phyloP scores from a whole-genome alignment of 495 filamentous ascomycete species.

The Neurospora hispaniola region DNA sequence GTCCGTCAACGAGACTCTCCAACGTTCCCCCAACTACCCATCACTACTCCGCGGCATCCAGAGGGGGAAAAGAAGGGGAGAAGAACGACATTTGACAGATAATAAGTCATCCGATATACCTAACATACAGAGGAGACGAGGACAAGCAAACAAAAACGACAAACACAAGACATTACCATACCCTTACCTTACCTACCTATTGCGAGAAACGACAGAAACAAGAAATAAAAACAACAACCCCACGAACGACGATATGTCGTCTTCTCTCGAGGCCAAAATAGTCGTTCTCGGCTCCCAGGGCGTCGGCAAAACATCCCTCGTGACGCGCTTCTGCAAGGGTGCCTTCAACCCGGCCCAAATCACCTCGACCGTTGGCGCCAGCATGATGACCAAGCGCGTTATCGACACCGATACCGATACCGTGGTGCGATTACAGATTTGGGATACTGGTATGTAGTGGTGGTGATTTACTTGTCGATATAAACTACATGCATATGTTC shows the following conservation, averaged over 20 bases:
- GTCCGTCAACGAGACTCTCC: neutral
- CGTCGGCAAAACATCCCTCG: conserved; percentile 90
- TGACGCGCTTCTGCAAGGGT: conserved; percentile 76
- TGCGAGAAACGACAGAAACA: neutral
- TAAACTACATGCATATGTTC: no score
- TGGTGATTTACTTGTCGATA: neutral
- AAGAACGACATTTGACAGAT: neutral
- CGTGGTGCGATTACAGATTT: conserved; percentile 75
- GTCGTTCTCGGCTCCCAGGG: conserved; percentile 84
- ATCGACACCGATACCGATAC: conserved; percentile 73
- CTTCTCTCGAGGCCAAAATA: conserved; percentile 81
- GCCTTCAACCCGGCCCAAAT: conserved; percentile 60
- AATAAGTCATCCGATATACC: neutral
- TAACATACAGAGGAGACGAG: neutral
- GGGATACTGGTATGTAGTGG: conserved; percentile 55
- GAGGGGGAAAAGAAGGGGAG: neutral
- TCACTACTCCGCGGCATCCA: neutral
- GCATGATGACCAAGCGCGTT: conserved; percentile 87
- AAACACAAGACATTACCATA: neutral
- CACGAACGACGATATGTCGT: conserved; percentile 40
- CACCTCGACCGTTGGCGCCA: conserved; percentile 81
- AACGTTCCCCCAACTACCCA: neutral
- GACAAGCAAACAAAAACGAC: neutral
- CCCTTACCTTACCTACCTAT: no score
- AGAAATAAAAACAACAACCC: conserved; percentile 9